Evolutionary conservation across 352 stramenopile genomes (phyloP).

Genomic region (Globisporangium parvum): DNA sequence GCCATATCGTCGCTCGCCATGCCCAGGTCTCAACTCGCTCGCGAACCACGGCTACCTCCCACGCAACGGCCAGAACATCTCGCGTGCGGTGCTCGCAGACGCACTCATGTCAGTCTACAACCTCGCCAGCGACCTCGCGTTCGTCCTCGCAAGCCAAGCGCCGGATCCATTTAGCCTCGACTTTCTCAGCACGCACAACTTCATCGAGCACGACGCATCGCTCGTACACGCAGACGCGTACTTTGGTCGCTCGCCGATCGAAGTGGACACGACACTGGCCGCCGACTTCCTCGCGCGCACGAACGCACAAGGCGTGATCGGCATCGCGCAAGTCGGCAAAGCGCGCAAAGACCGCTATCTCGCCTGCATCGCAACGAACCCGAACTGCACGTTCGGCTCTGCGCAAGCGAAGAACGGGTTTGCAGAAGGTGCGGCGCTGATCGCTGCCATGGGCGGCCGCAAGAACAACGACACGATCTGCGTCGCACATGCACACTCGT

Average conservation of each 20-base stretch:
- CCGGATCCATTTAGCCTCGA: constrained; percentile 10
- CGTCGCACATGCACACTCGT: constrained; percentile 22
- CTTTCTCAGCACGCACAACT: constrained; percentile 29
- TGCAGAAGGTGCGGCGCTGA: constrained; percentile 26
- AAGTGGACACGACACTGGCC: constrained; percentile 25
- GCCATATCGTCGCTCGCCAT: constrained; percentile 17
- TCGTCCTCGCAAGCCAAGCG: constrained; percentile 7
- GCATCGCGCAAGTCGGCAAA: constrained; percentile 22
- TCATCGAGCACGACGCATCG: constrained; percentile 38
- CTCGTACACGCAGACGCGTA: constrained; percentile 46
- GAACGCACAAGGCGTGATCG: constrained; percentile 17
- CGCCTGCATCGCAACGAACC: constrained; percentile 25
- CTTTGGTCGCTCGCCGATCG: constrained; percentile 24
- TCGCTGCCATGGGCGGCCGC: constrained; percentile 24
- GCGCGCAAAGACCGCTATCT: constrained; percentile 28
- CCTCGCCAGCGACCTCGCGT: not conserved
- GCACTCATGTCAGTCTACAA: too few species aligned
- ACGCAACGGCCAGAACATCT: too few species aligned
- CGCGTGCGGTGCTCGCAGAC: too few species aligned
- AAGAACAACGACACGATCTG: constrained; percentile 27
- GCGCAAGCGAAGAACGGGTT: constrained; percentile 26
- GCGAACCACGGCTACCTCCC: too few species aligned
- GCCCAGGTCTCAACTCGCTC: too few species aligned
- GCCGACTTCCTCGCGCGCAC: constrained; percentile 23
- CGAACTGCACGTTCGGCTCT: constrained; percentile 25